These are phyloP conservation scores for Claviceps africana DNA, from an alignment of 2,329 filamentous ascomycete species.

Conservation along the genomic window DNA sequence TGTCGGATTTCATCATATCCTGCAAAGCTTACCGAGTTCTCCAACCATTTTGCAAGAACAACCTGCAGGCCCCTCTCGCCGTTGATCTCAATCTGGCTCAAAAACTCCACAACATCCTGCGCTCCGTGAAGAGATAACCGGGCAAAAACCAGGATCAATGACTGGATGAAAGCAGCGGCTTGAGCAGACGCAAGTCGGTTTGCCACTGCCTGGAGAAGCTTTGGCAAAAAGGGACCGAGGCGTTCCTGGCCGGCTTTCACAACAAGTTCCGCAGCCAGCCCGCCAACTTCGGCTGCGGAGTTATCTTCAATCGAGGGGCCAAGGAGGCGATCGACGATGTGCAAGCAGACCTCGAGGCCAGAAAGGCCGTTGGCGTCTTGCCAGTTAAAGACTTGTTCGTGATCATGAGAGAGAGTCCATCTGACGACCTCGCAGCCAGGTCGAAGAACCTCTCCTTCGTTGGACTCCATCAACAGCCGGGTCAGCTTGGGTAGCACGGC, in stretches of 20 bases:
- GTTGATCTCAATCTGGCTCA: slow-evolving; percentile 69
- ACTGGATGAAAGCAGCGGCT: slow-evolving; percentile 85
- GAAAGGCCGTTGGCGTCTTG: slow-evolving; percentile 65
- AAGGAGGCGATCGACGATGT: slow-evolving; percentile 84
- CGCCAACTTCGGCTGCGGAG: slow-evolving; percentile 88
- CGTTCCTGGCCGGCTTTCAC: slow-evolving; percentile 88
- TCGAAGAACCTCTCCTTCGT: slow-evolving; percentile 78
- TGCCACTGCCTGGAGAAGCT: slow-evolving; percentile 80
- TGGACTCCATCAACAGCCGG: slow-evolving; percentile 64
- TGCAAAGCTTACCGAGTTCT: slow-evolving; percentile 94
- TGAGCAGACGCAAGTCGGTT: slow-evolving; percentile 69
- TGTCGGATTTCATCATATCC: slow-evolving; percentile 95
- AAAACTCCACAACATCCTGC: slow-evolving; percentile 80
- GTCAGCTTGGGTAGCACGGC: slow-evolving; percentile 79
- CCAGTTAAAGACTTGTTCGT: slow-evolving; percentile 80
- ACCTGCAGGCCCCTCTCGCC: slow-evolving; percentile 74
- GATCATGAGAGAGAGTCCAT: slow-evolving; percentile 79
- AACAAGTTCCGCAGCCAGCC: slow-evolving; percentile 83
- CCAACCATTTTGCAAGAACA: slow-evolving; percentile 88
- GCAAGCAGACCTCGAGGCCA: slow-evolving; percentile 75
- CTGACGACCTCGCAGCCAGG: slow-evolving; percentile 77
- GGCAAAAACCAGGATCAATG: slow-evolving; percentile 87
- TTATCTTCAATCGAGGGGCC: slow-evolving; percentile 78
- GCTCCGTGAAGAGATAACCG: slow-evolving; percentile 74
- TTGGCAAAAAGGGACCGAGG: slow-evolving; percentile 77